A percentile compares a stretch with the other conserved stretches of the same genome.
Evolutionary conservation across 306 rosid species (phyloP).

Genomic region (Castanea mollissima): DNA sequence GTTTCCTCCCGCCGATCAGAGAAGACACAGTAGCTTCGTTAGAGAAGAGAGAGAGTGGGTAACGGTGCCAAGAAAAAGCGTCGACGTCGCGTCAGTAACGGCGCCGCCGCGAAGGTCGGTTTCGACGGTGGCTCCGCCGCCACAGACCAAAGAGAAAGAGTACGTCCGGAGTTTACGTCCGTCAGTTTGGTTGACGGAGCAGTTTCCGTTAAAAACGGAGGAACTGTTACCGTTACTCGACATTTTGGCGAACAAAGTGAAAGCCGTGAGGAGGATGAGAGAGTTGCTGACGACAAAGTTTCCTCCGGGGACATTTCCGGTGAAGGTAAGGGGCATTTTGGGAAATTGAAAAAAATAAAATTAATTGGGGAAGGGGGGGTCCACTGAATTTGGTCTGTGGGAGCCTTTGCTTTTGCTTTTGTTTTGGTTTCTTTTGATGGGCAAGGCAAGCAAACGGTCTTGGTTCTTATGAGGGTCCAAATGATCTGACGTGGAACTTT

Average conservation of each 20-base stretch:
- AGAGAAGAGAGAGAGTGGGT: slow-evolving; percentile 80
- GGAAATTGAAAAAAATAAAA: not conserved
- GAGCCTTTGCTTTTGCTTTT: slow-evolving; percentile 20
- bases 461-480: slow-evolving; percentile 2
- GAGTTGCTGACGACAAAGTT: slow-evolving; percentile 92
- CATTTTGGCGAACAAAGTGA: slow-evolving; percentile 87
- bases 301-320: slow-evolving; percentile 94
- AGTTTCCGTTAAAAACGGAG: slow-evolving; percentile 92
- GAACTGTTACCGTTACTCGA: slow-evolving; percentile 85
- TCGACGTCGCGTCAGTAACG: slow-evolving; percentile 47
- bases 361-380: not conserved
- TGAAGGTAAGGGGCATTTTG: slow-evolving; percentile 61
- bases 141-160: slow-evolving; percentile 80
- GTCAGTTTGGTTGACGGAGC: slow-evolving; percentile 92
- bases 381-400: not conserved
- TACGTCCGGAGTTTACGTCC: slow-evolving; percentile 76
- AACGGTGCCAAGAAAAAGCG: slow-evolving; percentile 70
- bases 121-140: slow-evolving; percentile 25
- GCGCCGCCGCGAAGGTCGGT: slow-evolving; percentile 45
- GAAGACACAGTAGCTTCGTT: slow-evolving; percentile 89
- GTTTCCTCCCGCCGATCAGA: slow-evolving; percentile 39
- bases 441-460: slow-evolving; percentile 18
- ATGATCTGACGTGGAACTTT: slow-evolving; percentile 7
- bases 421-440: slow-evolving; percentile 38
- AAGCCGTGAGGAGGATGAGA: slow-evolving; percentile 88